Base-by-base conservation (phyloP, 148 eudicot genomes). In the Rhododendron mucronatum region DNA sequence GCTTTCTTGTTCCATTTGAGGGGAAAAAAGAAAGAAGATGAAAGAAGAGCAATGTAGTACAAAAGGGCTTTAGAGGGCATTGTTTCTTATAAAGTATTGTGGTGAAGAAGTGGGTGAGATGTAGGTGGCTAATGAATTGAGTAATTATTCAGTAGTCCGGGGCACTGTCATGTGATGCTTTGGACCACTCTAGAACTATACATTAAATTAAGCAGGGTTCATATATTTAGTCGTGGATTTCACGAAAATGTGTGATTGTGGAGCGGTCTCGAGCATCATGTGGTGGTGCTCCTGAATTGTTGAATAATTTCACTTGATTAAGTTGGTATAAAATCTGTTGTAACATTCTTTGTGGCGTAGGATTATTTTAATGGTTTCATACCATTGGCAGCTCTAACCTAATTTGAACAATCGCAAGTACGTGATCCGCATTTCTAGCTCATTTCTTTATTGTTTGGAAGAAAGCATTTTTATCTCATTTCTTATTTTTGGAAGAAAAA, bases 301-400 rank as follows among this genome's bases (percentile, higher is more conserved):
- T 2, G 61, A 55, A 55, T 55, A 18, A 55, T 55, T 15, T 55
- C 61, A 55, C 61, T 1, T 55, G 21, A 55, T 55, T n/a, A 12
- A 69, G 37, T 69, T 4, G 75, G 3, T 69, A 28, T 1, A 69
- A 4, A 8, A 76, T 75, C 12, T 59, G 50, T 67, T 51, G 39
- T 41, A 89, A 75, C 89, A 86, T 78, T 85, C 91, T 87, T 89
- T 87, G 85, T 83, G 84, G 91, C 57, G 3, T 87, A 8, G 45
- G 50, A 61, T 89, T 48, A 82, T 44, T 65, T 33, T 65, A 79
- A 81, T 65, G 18, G 75, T 20, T 83, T 90, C 92, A 91, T 87
- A 8, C 87, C 30, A 81, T 86, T 89, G 79, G 90, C 79, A 89
- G 47, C 57, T 33, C 33, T 57, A 28, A 91, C 88, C 92, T 87